Conservation (phyloP, 768 basidiomycete species). For the Boletus reticuloceps region DNA sequence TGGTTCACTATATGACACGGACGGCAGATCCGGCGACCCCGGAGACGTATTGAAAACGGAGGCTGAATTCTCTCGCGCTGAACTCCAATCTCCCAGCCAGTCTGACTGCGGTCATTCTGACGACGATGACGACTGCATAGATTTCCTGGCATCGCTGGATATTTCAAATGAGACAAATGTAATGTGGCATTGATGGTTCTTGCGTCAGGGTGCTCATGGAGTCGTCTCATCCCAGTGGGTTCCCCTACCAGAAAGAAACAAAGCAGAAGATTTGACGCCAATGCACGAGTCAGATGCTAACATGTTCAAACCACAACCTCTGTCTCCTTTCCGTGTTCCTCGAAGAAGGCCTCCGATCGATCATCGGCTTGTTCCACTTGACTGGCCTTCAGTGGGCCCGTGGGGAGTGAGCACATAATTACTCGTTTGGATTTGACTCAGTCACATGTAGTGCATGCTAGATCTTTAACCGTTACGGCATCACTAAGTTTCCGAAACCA, state of each 20-base stretch:
- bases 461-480: constrained; percentile 12
- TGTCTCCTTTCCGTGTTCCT: constrained; percentile 10
- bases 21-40: not conserved
- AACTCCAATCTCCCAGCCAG: constrained; percentile 1
- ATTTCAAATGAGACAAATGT: constrained; percentile 32
- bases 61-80: not conserved
- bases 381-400: constrained; percentile 12
- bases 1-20: not conserved
- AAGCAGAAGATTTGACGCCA: constrained; percentile 32
- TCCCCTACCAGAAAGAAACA: constrained; percentile 25
- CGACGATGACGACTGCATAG: constrained; percentile 23
- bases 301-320: not conserved
- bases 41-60: constrained; percentile 1
- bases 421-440: not conserved
- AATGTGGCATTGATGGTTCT: not conserved
- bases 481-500: constrained; percentile 21
- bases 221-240: constrained; percentile 21
- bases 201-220: not conserved
- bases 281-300: constrained; percentile 1
- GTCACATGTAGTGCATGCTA: constrained; percentile 1
- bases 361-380: constrained; percentile 14
- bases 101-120: not conserved
- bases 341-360: constrained; percentile 19
- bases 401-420: constrained; percentile 22
- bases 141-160: constrained; percentile 27